These are phyloP conservation scores for Talaromyces amestolkiae DNA, from an alignment of 2,329 filamentous ascomycete genomes.

Conservation along the genomic window DNA sequence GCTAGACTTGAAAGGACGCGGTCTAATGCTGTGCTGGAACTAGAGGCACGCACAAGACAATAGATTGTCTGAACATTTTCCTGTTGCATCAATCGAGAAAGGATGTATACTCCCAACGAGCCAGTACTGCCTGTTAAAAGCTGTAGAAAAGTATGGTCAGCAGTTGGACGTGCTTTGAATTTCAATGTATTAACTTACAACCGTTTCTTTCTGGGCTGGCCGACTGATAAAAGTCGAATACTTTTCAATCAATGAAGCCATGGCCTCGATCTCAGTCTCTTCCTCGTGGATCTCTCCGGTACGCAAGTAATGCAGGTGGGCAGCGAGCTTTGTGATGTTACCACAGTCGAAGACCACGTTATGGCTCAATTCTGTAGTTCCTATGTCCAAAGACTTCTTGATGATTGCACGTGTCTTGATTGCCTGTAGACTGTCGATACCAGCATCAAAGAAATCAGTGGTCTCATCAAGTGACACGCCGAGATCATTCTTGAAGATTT, in stretches of 20 bases:
- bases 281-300: neutral
- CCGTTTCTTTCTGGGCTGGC: neutral
- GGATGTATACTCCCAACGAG: neutral
- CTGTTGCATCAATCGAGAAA: neutral
- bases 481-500: neutral
- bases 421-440: neutral
- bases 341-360: neutral
- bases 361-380: neutral
- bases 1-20: neutral
- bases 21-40: neutral
- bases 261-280: neutral
- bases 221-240: neutral
- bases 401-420: neutral
- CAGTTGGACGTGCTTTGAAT: neutral
- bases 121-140: neutral
- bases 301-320: neutral
- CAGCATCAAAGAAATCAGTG: neutral
- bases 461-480: neutral
- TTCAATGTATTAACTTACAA: neutral
- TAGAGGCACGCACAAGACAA: neutral
- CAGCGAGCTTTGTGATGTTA: neutral
- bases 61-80: neutral
- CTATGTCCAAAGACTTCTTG: neutral
- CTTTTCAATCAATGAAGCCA: neutral
- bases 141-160: neutral